Base-by-base conservation (phyloP, 306 rosid genomes). In the Begonia fuchsioides region DNA sequence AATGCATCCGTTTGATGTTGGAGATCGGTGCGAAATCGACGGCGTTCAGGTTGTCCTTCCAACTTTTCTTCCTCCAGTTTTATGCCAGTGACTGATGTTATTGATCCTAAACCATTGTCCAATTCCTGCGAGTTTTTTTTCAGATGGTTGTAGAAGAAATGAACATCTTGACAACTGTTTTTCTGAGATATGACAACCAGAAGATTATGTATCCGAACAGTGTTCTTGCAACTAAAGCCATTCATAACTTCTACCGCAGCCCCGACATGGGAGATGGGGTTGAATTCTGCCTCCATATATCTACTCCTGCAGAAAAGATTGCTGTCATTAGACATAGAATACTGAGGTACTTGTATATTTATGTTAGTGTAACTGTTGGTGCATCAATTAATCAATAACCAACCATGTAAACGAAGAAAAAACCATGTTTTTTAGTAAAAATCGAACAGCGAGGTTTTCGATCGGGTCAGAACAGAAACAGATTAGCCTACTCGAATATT, bases 121-220 rank as follows among this genome's bases (percentile, higher is more conserved):
- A 47, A n/a, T 39, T 48, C 54, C n/a, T n/a, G n/a, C n/a, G n/a
- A n/a, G n/a, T n/a, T n/a, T n/a, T n/a, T n/a, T n/a, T n/a, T n/a
- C 93, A 90, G 97, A 72, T 90, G 97, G 72, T 90, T 44, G 97
- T 85, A 13, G 97, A 90, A 75, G 97, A 90, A 54, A 90, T 90
- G 97, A 90, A 84, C 65, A 81, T 90, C 65, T 63, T 90, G 72
- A 81, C 94, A 14, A 90, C 95, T 14, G 11, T 75, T 68, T 90
- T 90, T 62, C 59, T 90, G 51, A 72, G 82, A 63, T 77, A 35
- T 17, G 98, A 90, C 63, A 85, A 79, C 59, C 49, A 58, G 6
- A 90, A 77, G 73, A 41, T 82, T 3, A 58, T 49, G 41, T 74
- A 50, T 51, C 98, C 98, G 0, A 90, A 90, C 62, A 73, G 67